Conservation (phyloP, 148 eudicot genomes). For the Rhododendron vialii region DNA sequence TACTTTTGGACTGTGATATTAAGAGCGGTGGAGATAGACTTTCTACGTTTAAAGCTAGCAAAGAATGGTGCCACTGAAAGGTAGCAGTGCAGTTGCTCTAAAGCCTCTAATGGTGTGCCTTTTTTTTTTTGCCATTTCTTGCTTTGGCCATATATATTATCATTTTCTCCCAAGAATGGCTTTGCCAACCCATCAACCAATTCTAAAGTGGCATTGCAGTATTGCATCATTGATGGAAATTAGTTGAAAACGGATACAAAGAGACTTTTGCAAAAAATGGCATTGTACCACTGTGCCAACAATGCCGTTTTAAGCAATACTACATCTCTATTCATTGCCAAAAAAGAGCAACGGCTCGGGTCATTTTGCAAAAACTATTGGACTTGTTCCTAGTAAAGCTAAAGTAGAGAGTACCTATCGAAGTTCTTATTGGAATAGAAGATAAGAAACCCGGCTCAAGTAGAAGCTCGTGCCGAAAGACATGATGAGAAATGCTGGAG, state of each 20-base stretch:
- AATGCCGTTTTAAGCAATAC: not conserved
- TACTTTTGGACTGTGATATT: too few species aligned
- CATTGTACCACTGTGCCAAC: not conserved
- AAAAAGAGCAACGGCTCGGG: not conserved
- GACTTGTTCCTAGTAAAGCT: not conserved
- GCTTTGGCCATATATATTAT: not conserved
- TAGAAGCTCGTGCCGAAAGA: not conserved
- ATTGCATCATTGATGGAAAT: not conserved
- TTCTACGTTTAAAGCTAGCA: too few species aligned
- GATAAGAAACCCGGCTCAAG: not conserved
- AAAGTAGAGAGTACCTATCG: not conserved
- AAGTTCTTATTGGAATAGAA: not conserved
- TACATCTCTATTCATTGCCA: not conserved
- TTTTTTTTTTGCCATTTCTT: not conserved
- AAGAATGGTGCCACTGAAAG: not conserved
- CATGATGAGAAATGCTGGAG: slow-evolving; percentile 1
- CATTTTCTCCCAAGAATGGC: not conserved
- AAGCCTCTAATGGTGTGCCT: not conserved
- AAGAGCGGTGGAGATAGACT: too few species aligned
- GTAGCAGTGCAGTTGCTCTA: not conserved
- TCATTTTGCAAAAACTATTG: too few species aligned
- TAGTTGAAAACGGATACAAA: not conserved
- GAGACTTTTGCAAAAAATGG: too few species aligned
- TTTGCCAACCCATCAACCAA: not conserved
- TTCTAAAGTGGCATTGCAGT: not conserved